A percentile compares a stretch with the other conserved stretches of the same genome.
Conservation (phyloP, 2,329 filamentous ascomycete species). For the Cadophora gregata region DNA sequence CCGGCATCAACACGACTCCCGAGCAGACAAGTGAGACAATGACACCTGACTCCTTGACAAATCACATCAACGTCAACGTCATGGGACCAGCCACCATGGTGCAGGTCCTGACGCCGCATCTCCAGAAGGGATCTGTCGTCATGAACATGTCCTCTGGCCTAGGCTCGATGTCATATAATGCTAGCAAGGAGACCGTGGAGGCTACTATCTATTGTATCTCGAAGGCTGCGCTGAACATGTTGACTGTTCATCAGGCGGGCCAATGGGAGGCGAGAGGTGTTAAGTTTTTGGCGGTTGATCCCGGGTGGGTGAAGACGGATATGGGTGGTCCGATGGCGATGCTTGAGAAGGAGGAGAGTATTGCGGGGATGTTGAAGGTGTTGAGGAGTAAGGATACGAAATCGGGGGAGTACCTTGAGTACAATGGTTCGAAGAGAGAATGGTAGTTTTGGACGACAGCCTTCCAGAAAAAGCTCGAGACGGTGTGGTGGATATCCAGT, state of each 20-base stretch:
- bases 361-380: conserved; percentile 20
- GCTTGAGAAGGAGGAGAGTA: conserved; percentile 23
- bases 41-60: conserved; percentile 45
- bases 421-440: conserved; percentile 4
- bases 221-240: conserved; percentile 34
- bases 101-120: conserved; percentile 43
- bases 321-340: conserved; percentile 22
- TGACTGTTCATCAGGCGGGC: conserved; percentile 26
- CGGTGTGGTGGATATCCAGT: too few relatives aligned
- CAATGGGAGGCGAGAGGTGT: conserved; percentile 15
- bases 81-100: conserved; percentile 54
- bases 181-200: conserved; percentile 4
- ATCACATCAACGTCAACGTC: conserved; percentile 54
- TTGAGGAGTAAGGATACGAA: conserved; percentile 11
- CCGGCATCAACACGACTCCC: conserved; percentile 48
- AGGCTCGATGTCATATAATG: conserved; percentile 9
- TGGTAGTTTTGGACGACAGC: background rate
- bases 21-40: conserved; percentile 49
- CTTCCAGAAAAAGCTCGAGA: too few relatives aligned
- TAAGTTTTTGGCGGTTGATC: conserved; percentile 20
- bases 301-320: conserved; percentile 27
- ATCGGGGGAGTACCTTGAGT: conserved; percentile 6
- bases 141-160: conserved; percentile 32
- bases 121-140: conserved; percentile 25
- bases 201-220: conserved; percentile 29